phyloP scores from a whole-genome alignment of 2,329 filamentous ascomycete species.

The Aspergillus unguis region DNA sequence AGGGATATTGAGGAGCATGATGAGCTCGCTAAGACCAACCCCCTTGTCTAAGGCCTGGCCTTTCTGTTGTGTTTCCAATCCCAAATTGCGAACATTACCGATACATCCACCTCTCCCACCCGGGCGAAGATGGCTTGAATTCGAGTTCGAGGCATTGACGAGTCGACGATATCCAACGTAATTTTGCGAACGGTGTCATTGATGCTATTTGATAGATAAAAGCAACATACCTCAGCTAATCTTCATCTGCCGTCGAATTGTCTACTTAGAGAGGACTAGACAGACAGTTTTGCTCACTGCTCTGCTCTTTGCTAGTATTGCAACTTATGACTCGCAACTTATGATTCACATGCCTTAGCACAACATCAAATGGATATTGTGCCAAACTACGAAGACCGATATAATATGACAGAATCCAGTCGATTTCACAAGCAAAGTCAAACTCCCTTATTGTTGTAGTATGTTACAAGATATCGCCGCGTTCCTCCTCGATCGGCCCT shows the following conservation, averaged over 20 bases:
- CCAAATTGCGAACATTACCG: no score
- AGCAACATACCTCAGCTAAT: conserved; percentile 4
- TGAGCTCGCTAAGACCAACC: conserved; percentile 55
- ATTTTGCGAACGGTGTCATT: conserved; percentile 19
- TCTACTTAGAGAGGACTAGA: background rate
- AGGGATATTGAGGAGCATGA: conserved; percentile 92
- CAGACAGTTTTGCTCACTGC: background rate
- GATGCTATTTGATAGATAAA: conserved; percentile 21
- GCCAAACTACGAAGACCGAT: background rate
- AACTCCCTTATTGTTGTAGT: background rate
- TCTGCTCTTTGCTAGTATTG: background rate
- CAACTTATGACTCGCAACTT: background rate
- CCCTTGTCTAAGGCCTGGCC: conserved; percentile 25
- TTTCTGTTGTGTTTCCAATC: no score
- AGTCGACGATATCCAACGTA: conserved; percentile 10
- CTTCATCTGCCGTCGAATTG: background rate
- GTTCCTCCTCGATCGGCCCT: background rate
- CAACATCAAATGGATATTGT: background rate
- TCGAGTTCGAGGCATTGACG: background rate
- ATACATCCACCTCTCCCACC: no score
- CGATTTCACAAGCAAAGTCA: background rate
- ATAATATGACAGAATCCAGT: background rate
- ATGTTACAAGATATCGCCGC: background rate
- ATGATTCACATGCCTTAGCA: background rate
- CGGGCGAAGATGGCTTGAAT: no score